Conservation (phyloP, 306 rosid species). For the Inga leiocalycina region DNA sequence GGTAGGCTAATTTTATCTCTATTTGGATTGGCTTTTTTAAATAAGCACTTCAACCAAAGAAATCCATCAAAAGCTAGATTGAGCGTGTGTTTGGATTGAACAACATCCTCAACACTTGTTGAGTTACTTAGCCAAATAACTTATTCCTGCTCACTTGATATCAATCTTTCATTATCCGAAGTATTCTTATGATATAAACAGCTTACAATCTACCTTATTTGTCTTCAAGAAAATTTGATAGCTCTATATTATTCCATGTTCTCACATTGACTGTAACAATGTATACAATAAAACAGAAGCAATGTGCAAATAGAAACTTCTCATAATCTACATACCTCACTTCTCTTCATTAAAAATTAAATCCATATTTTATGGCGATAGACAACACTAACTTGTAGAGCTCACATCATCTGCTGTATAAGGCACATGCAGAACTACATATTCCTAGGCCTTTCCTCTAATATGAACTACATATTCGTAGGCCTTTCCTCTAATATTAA, state of each 20-base stretch:
- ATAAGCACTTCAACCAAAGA: too few relatives aligned
- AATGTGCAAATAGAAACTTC: background rate
- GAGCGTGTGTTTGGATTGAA: background rate
- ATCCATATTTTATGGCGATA: background rate
- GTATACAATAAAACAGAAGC: background rate
- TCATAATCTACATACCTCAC: background rate
- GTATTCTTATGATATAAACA: background rate
- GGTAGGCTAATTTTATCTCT: too few relatives aligned
- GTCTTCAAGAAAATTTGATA: background rate
- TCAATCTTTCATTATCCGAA: background rate
- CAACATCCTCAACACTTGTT: background rate
- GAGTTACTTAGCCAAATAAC: background rate
- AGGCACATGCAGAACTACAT: background rate
- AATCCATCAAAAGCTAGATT: too few relatives aligned
- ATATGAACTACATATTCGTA: background rate
- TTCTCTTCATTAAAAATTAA: background rate
- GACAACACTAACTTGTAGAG: background rate
- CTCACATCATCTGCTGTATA: background rate
- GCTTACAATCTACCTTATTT: background rate
- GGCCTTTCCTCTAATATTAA: background rate
- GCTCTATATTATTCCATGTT: background rate
- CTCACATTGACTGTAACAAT: background rate
- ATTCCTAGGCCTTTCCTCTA: background rate
- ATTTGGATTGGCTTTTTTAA: too few relatives aligned
- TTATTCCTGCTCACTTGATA: background rate